A percentile compares a stretch with the other conserved stretches of the same genome.
Conservation (phyloP, 2,329 filamentous ascomycete genomes). For the Cladosporium sp. region DNA sequence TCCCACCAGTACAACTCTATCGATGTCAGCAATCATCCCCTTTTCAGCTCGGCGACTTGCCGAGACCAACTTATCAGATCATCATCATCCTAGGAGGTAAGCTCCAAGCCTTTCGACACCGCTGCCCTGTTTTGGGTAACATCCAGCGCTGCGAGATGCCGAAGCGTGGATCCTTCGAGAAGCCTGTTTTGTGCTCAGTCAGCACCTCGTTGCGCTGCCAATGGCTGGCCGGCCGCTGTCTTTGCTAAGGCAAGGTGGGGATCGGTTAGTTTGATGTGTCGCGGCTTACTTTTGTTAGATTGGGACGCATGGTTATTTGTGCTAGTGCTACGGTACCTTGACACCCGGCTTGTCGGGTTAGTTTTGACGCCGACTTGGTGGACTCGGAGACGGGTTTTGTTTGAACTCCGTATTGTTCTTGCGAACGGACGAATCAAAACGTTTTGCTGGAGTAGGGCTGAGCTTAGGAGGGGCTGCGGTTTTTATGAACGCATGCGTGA, state of each 20-base stretch:
- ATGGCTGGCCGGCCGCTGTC: not conserved
- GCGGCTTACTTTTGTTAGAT: constrained; percentile 2
- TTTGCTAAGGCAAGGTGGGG: not conserved
- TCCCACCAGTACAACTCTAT: not conserved
- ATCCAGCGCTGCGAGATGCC: not conserved
- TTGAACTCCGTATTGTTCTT: not conserved
- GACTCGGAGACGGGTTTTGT: constrained; percentile 12
- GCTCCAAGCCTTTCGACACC: not conserved
- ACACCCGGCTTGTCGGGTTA: not conserved
- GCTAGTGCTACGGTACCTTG: not conserved
- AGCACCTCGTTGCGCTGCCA: not conserved
- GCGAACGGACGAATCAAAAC: constrained; percentile 10
- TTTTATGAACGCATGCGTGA: not conserved
- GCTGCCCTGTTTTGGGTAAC: not conserved
- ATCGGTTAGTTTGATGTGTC: too few relatives aligned
- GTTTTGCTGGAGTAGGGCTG: not conserved
- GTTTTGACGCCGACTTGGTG: not conserved
- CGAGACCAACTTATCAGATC: not conserved
- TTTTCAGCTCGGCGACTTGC: not conserved
- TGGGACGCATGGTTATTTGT: not conserved
- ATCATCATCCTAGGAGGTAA: not conserved
- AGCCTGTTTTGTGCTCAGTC: not conserved
- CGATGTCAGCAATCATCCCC: not conserved
- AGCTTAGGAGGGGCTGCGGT: not conserved
- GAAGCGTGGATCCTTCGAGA: not conserved